A percentile compares a stretch with the other conserved stretches of the same genome.
Conservation (phyloP, 495 filamentous ascomycete genomes). For the Penicillium nucicola region DNA sequence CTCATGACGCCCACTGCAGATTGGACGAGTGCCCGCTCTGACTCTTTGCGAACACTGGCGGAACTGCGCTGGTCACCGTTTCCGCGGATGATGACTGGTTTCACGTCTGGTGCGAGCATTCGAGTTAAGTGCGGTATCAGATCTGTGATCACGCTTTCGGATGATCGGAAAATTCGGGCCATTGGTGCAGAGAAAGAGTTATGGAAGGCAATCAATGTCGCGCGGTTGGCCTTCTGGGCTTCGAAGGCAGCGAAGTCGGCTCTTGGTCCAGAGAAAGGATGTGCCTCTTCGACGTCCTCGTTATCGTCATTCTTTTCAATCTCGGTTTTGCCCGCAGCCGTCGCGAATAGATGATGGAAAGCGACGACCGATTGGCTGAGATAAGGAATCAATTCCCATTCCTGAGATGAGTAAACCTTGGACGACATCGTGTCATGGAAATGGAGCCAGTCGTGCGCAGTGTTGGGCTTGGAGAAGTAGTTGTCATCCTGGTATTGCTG, state of each 20-base stretch:
- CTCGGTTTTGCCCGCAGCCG: constrained; percentile 37
- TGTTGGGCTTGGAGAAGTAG: constrained; percentile 79
- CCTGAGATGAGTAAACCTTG: constrained; percentile 69
- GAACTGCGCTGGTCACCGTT: constrained; percentile 62
- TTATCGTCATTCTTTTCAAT: constrained; percentile 39
- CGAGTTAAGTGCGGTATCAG: constrained; percentile 78
- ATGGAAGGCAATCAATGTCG: constrained; percentile 51
- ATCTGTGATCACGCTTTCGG: constrained; percentile 71
- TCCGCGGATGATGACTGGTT: constrained; percentile 83
- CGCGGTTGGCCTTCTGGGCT: constrained; percentile 64
- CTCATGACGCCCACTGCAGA: constrained; percentile 76
- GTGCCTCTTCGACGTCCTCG: constrained; percentile 49
- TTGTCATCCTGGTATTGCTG: constrained; percentile 91
- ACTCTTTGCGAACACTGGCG: constrained; percentile 81
- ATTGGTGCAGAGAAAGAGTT: constrained; percentile 57
- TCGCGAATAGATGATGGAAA: constrained; percentile 88
- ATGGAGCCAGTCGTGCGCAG: constrained; percentile 89
- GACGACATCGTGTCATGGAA: constrained; percentile 84
- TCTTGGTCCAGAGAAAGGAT: constrained; percentile 75
- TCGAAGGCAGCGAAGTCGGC: constrained; percentile 80
- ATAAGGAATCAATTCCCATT: constrained; percentile 86
- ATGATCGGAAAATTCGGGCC: constrained; percentile 70
- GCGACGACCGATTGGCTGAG: constrained; percentile 80
- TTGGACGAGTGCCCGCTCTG: constrained; percentile 74
- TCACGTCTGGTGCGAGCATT: constrained; percentile 84